Percentiles rank a stretch among this genome's conserved stretches.
Conservation (phyloP, 2,329 filamentous ascomycete species). For the Diplodia intermedia region DNA sequence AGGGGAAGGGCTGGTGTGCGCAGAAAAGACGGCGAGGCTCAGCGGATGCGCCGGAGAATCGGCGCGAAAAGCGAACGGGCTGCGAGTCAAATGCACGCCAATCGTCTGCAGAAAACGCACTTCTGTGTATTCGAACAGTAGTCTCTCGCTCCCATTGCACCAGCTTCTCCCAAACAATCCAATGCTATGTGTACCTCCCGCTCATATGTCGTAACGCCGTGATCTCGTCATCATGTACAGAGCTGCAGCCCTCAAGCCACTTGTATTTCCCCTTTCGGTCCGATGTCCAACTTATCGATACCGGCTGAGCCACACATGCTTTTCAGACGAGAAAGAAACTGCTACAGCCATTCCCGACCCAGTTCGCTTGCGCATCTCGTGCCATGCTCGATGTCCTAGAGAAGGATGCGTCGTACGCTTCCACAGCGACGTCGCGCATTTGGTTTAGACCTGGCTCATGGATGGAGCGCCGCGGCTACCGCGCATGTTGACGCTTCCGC, state of each 20-base stretch:
- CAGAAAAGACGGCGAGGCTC: constrained; percentile 25
- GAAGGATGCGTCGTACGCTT: background rate
- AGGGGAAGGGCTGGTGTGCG: constrained; percentile 17
- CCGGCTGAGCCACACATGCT: constrained; percentile 2
- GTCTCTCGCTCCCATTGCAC: background rate
- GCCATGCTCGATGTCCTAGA: background rate
- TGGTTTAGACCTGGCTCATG: constrained; percentile 63
- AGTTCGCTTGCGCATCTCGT: background rate
- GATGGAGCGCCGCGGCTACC: constrained; percentile 53
- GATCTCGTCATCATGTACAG: constrained; percentile 25
- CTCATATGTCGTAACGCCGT: constrained; percentile 11
- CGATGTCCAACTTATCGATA: constrained; percentile 23
- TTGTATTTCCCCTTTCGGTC: constrained; percentile 23
- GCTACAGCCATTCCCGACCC: background rate
- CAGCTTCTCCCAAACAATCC: background rate
- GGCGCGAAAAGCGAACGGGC: constrained; percentile 19
- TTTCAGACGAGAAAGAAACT: background rate
- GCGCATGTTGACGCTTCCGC: constrained; percentile 57
- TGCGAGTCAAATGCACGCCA: constrained; percentile 22
- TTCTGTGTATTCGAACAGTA: constrained; percentile 11
- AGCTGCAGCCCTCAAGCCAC: background rate
- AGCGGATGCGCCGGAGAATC: constrained; percentile 28
- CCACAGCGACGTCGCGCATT: background rate
- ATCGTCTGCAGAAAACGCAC: background rate
- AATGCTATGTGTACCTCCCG: constrained; percentile 5